Evolutionary conservation across 257 asterid genomes (phyloP).

Genomic region (Echium plantagineum): DNA sequence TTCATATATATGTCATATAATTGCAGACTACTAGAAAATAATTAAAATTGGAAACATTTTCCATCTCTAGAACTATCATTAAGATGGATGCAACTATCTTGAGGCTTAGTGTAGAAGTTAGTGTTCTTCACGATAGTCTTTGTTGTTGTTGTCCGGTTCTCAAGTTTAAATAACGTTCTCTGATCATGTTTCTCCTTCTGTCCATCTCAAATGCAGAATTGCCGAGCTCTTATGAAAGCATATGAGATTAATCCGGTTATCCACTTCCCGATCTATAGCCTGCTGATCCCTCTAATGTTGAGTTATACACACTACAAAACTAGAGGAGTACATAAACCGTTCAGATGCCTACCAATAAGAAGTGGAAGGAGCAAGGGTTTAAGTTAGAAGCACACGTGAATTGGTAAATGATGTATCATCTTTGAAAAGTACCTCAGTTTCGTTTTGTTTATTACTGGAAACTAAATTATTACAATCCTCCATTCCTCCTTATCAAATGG

Average conservation of each 20-base stretch:
- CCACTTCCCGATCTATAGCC: constrained; percentile 66
- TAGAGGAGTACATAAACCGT: constrained; percentile 16
- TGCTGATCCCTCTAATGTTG: constrained; percentile 54
- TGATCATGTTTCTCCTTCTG: constrained; percentile 2
- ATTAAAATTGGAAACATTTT: too few relatives aligned
- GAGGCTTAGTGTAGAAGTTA: neutral
- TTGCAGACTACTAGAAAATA: too few relatives aligned
- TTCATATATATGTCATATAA: neutral
- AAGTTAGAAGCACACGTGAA: too few relatives aligned
- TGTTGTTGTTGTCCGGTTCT: neutral
- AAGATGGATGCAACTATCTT: neutral
- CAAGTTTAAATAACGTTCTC: constrained; percentile 6
- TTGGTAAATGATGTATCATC: too few relatives aligned
- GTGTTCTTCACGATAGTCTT: neutral
- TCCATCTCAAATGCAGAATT: constrained; percentile 44
- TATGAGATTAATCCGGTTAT: constrained; percentile 70
- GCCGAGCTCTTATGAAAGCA: constrained; percentile 60
- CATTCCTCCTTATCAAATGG: too few relatives aligned
- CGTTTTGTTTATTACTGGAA: too few relatives aligned
- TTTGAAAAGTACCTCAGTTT: too few relatives aligned
- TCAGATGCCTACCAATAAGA: constrained; percentile 1
- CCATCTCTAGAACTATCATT: too few relatives aligned
- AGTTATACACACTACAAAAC: constrained; percentile 62
- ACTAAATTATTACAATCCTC: too few relatives aligned
- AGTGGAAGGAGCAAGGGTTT: too few relatives aligned